phyloP scores from a whole-genome alignment of 228 moss, liverwort and hornwort species.

The Sphagnum fallax region DNA sequence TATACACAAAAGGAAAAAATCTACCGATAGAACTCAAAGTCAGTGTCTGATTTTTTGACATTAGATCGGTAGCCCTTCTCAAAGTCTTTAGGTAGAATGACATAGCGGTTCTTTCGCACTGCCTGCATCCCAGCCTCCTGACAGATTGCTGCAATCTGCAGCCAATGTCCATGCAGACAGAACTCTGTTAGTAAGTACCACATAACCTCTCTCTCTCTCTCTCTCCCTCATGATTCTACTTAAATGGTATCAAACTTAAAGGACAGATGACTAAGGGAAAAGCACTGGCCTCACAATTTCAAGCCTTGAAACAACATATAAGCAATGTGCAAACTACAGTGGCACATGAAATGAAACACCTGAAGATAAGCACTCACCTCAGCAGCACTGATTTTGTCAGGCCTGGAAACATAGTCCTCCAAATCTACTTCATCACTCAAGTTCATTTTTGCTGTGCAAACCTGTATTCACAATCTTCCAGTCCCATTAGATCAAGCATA shows the following conservation, averaged over 20 bases:
- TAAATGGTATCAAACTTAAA: no score
- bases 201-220: no score
- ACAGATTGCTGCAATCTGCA: constrained; percentile 91
- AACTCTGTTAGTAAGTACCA: no score
- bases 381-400: constrained; percentile 95
- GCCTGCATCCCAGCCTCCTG: constrained; percentile 98
- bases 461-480: constrained; percentile 26
- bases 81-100: constrained; percentile 90
- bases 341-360: neutral
- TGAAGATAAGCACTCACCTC: constrained; percentile 40
- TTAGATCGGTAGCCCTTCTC: constrained; percentile 95
- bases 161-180: constrained; percentile 8
- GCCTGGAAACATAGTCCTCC: constrained; percentile 89
- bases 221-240: no score
- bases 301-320: no score
- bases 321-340: no score
- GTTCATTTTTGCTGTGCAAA: constrained; percentile 96
- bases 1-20: neutral
- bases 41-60: constrained; percentile 92
- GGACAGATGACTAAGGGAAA: no score
- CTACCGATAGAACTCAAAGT: constrained; percentile 97
- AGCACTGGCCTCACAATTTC: no score
- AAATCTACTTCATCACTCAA: constrained; percentile 93
- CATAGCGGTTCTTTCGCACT: constrained; percentile 84
- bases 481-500: no score